Percentiles rank a stretch among this genome's conserved stretches.
phyloP scores from a whole-genome alignment of 2,329 filamentous ascomycete genomes.

The Gaeumannomyces tritici region DNA sequence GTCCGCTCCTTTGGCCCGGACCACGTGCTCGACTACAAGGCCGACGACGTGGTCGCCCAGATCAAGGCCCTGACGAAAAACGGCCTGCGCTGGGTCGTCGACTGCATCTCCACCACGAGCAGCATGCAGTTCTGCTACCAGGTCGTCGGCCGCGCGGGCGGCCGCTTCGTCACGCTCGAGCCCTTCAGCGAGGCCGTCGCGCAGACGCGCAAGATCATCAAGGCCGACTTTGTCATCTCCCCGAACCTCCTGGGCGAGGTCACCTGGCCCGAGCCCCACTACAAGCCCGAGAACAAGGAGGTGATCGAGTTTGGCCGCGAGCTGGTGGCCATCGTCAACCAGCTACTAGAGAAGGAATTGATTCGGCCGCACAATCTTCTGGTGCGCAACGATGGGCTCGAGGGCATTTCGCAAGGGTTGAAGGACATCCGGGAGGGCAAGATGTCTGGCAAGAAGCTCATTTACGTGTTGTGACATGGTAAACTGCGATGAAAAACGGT shows the following conservation, averaged over 20 bases:
- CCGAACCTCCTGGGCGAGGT: not conserved
- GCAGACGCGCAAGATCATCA: slow-evolving; percentile 6
- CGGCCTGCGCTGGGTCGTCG: slow-evolving; percentile 32
- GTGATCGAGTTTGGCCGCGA: too few species aligned
- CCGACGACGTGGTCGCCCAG: slow-evolving; percentile 27
- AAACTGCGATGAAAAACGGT: too few species aligned
- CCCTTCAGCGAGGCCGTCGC: slow-evolving; percentile 1
- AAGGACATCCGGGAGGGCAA: too few species aligned
- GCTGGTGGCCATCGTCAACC: too few species aligned
- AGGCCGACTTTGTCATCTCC: slow-evolving; percentile 3
- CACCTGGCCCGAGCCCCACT: too few species aligned
- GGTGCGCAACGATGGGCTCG: too few species aligned
- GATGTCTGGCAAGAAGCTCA: too few species aligned
- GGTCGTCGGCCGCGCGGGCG: slow-evolving; percentile 20
- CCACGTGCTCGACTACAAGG: slow-evolving; percentile 38
- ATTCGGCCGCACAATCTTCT: too few species aligned
- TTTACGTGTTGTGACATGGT: too few species aligned
- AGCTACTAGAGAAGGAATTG: too few species aligned
- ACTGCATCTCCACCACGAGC: slow-evolving; percentile 33
- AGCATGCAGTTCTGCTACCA: slow-evolving; percentile 27
- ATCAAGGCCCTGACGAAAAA: slow-evolving; percentile 35
- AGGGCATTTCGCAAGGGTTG: too few species aligned
- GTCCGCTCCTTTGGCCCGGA: slow-evolving; percentile 35
- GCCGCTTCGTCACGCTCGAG: slow-evolving; percentile 12
- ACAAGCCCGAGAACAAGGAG: too few species aligned